Base-by-base conservation (phyloP, 1,284 basidiomycete species). In the Ceratobasidium theobromae region DNA sequence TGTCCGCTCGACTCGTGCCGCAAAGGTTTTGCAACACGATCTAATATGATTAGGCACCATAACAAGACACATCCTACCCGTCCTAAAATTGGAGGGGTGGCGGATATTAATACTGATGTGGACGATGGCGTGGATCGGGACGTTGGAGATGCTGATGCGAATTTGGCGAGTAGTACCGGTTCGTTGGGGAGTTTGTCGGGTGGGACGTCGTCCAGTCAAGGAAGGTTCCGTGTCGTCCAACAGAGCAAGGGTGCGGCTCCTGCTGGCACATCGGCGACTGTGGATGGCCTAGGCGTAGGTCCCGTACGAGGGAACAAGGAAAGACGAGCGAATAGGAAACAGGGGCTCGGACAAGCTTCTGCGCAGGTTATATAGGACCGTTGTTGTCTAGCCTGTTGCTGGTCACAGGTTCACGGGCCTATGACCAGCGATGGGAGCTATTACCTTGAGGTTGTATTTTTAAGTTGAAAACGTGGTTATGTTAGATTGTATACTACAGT, bases 31-130 rank as follows among this genome's bases (percentile, higher is more conserved):
- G 58, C 58, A 9, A 62, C 58, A 6, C 58, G 58, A 5, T 62
- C 58, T 14, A 62, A 62, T n/a, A 62, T 62, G 58, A 62, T 62
- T 30, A 30, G 58, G 5, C 58, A 62, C 48, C 58, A 62, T 18
- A 62, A 62, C 48, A 62, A 62, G 27, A 62, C 58, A 2, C 58
- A 62, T 52, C 58, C 58, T 4, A 49, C 46, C 21, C 58, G 58
- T 40, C 16, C 48, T 33, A 62, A 62, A 48, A 62, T 62, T 41
- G 58, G 58, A 16, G 58, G 58, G 25, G 58, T 62, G 23, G 58
- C 58, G 4, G 58, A 62, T 43, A 62, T 62, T 41, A 16, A 3
- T 2, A 23, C 18, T 1, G 58, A 62, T 5, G 11, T 21, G 5
- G 58, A 51, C 4, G 58, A 62, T 2, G 23, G 25, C 11, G 55